Evolutionary conservation across 202 grass and related monocot species (phyloP), one percentile per base, ranked within the genome.

Genomic region (Eragrostis tef): DNA sequence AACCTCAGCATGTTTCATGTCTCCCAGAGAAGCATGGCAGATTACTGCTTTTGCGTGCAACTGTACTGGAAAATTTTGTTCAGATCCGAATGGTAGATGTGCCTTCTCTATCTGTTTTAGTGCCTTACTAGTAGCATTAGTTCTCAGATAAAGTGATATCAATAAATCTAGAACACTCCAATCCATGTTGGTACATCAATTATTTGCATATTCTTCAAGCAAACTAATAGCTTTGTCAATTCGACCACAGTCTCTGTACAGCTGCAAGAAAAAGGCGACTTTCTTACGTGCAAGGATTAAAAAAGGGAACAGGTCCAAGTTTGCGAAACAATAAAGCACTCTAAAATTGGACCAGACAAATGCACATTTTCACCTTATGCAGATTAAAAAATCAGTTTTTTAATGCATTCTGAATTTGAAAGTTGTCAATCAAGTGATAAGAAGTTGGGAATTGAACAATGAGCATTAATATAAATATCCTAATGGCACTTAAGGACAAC

Each of bases 1-100:
- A 78, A 94, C 93, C 95, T 98, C 90, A 79, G 88, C 84, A 89
- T 91, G 46, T 68, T 81, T 77, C 92, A 94, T 85, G 22, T 98
- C 85, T 82, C 95, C 95, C 56, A 91, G 77, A 89, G 86, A 69
- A 71, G 95, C 92, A 34, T 84, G 79, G 39, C 92, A 93, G 42
- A 98, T 82, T 71, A 86, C 73, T 50, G 61, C 81, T 81, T 98
- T 98, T 0, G 82, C 84, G 78, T 90, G 87, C 83, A 98, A 84
- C 60, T 87, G 64, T 29, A 93, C 76, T 9, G 82, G 90, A 47
- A 93, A 75, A 62, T 85, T 82, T 16, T 86, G 75, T 71, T 69
- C 63, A 70, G 61, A 83, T 53, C 78, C 72, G 65, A 84, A 70
- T 13, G 82, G 39, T 68, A 65, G 42, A 3, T 50, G 81, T 46